These are phyloP conservation scores for Mycena albidolilacea DNA, from an alignment of 768 basidiomycete species.

Conservation along the genomic window DNA sequence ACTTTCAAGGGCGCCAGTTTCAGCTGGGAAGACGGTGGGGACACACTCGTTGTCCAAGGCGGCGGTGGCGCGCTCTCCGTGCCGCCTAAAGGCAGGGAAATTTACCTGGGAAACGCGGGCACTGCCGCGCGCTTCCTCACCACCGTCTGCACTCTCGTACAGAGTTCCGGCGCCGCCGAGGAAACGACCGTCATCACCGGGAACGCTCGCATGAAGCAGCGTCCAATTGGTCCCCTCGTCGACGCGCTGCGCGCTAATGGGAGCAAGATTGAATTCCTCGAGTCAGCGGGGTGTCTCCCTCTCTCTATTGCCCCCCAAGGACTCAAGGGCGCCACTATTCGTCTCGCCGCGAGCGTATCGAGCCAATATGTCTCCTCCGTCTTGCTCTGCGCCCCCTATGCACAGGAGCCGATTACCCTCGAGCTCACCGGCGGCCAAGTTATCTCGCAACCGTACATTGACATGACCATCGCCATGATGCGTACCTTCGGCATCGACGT, in stretches of 20 bases:
- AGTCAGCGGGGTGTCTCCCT: slow-evolving; percentile 88
- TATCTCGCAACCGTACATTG: slow-evolving; percentile 99
- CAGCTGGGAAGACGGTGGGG: slow-evolving; percentile 96
- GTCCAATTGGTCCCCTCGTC: slow-evolving; percentile 96
- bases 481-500: slow-evolving; percentile 89
- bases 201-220: slow-evolving; percentile 98
- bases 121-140: slow-evolving; percentile 98
- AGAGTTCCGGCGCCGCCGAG: slow-evolving; percentile 54
- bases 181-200: slow-evolving; percentile 90
- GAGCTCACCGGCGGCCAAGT: slow-evolving; percentile 95
- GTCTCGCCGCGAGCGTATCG: slow-evolving; percentile 94
- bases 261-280: slow-evolving; percentile 82
- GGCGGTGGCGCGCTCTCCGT: slow-evolving; percentile 85
- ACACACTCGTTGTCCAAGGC: slow-evolving; percentile 93
- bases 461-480: slow-evolving; percentile 99
- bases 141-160: slow-evolving; percentile 93
- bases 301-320: slow-evolving; percentile 89
- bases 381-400: slow-evolving; percentile 96
- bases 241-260: slow-evolving; percentile 90
- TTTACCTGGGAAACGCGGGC: slow-evolving; percentile 97
- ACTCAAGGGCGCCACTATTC: slow-evolving; percentile 84
- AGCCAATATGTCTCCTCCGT: slow-evolving; percentile 99
- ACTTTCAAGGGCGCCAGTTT: slow-evolving; percentile 85
- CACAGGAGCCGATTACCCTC: slow-evolving; percentile 83
- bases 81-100: slow-evolving; percentile 85